These are phyloP conservation scores for Mallotus repandus DNA, from an alignment of 441 rosid species.

Conservation along the genomic window DNA sequence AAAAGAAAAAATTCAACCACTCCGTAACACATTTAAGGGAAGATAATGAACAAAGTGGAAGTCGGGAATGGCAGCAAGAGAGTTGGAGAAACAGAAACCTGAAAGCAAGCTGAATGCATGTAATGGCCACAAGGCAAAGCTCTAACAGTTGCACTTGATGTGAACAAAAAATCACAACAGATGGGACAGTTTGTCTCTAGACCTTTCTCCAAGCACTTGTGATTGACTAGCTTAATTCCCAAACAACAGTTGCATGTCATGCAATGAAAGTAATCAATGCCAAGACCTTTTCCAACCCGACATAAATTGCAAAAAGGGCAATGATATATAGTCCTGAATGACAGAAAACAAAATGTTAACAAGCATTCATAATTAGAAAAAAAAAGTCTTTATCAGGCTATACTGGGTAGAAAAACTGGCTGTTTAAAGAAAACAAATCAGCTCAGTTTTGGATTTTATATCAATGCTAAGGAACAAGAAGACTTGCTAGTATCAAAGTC, in stretches of 20 bases:
- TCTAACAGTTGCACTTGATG: slow-evolving; percentile 60
- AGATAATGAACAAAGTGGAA: slow-evolving; percentile 8
- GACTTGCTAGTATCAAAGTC: neutral
- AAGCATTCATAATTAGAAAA: neutral
- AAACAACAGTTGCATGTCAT: slow-evolving; percentile 73
- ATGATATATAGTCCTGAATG: slow-evolving; percentile 53
- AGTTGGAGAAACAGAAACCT: slow-evolving; percentile 34
- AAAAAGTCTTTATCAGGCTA: neutral
- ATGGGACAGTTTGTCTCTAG: slow-evolving; percentile 68
- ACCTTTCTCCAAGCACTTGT: slow-evolving; percentile 64
- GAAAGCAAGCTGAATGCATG: slow-evolving; percentile 77
- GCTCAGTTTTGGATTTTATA: neutral
- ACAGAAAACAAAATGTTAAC: neutral
- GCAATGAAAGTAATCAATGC: slow-evolving; percentile 64
- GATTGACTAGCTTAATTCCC: slow-evolving; percentile 52
- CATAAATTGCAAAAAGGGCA: slow-evolving; percentile 73
- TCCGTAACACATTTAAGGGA: neutral
- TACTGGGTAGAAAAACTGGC: neutral
- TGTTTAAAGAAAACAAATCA: neutral
- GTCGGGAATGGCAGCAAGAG: slow-evolving; percentile 10
- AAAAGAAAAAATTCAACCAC: slow-evolving; percentile 1
- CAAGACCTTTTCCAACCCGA: slow-evolving; percentile 65
- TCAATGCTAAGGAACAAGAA: neutral
- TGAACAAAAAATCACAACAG: slow-evolving; percentile 66
- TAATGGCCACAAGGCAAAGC: slow-evolving; percentile 74